Percentiles rank a stretch among this genome's conserved stretches.
Conservation (phyloP, 352 stramenopile genomes). For the Phytophthora rubi region DNA sequence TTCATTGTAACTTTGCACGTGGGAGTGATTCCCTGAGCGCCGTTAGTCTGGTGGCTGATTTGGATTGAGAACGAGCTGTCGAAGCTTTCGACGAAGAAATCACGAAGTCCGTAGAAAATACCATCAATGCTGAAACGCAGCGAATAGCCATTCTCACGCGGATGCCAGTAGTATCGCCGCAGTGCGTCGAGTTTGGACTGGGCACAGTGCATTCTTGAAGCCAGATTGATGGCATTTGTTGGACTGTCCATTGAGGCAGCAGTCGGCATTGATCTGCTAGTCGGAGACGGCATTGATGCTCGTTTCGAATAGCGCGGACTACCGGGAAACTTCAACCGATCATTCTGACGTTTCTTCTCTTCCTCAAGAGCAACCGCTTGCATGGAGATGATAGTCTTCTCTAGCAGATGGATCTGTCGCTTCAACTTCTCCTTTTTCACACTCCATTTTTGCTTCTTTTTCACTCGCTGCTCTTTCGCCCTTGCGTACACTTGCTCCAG, state of each 20-base stretch:
- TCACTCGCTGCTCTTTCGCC: slow-evolving; percentile 47
- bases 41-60: slow-evolving; percentile 76
- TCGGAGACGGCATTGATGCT: slow-evolving; percentile 27
- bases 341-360: slow-evolving; percentile 46
- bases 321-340: slow-evolving; percentile 38
- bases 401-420: slow-evolving; percentile 71
- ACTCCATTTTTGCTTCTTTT: slow-evolving; percentile 57
- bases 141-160: slow-evolving; percentile 74
- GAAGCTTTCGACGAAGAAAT: slow-evolving; percentile 78
- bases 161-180: slow-evolving; percentile 73
- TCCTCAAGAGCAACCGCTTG: slow-evolving; percentile 59
- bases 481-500: slow-evolving; percentile 58
- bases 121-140: slow-evolving; percentile 80
- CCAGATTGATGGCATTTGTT: slow-evolving; percentile 58
- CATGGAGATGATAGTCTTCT: slow-evolving; percentile 78
- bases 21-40: slow-evolving; percentile 65
- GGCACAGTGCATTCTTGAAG: slow-evolving; percentile 60
- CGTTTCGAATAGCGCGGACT: slow-evolving; percentile 35
- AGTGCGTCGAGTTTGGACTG: slow-evolving; percentile 78
- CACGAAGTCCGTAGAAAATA: slow-evolving; percentile 78
- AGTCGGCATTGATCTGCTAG: slow-evolving; percentile 20
- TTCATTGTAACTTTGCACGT: slow-evolving; percentile 69
- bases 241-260: slow-evolving; percentile 40
- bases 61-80: slow-evolving; percentile 62
- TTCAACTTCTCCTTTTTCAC: slow-evolving; percentile 73